Base-by-base conservation (phyloP, 768 basidiomycete species). In the Collybia nuda region DNA sequence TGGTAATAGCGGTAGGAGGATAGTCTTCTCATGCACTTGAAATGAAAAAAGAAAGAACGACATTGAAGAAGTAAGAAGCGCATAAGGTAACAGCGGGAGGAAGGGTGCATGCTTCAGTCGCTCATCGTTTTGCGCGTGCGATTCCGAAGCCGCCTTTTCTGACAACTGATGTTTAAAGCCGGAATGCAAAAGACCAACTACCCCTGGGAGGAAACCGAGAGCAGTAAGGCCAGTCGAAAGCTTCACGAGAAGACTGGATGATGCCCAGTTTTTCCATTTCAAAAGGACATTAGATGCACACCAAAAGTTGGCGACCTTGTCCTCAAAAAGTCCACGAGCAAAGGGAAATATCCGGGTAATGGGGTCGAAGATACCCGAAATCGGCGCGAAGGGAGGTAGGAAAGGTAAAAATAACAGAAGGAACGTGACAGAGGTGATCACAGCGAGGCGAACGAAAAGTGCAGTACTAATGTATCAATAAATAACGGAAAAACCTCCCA, bases 231-330 rank as follows among this genome's bases (percentile, higher is more conserved):
- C 66, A 0, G 86, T 75, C 0, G 93, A 88, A 2, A 89, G 65
- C 55, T 81, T 84, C 48, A 92, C 70, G 6, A 94, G 76, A 3
- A 75, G 61, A 0, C 58, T 62, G 2, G 72, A 62, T 1, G 75
- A 65, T 5, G 79, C 74, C 73, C 74, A 81, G 23, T 67, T 65
- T 43, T 80, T 83, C 88, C 95, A 97, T 64, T 96, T 97, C 69
- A 98, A 66, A 12, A 89, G 68, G 19, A 95, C 85, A 63, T 98
- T 93, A 15, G 86, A 83, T 26, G 93, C 90, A 66, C 95, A 97
- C 95, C 95, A 98, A 63, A 96, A 91, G 64, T 98, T 98, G 36
- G 95, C 93, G 19, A 98, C 95, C 62, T 96, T 95, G 71, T 96
- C 93, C 63, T 96, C 93, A 60, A 95, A 95, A 2, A 95, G 74